Base-by-base conservation (phyloP, 2,329 filamentous ascomycete species). In the Calonectria montana region DNA sequence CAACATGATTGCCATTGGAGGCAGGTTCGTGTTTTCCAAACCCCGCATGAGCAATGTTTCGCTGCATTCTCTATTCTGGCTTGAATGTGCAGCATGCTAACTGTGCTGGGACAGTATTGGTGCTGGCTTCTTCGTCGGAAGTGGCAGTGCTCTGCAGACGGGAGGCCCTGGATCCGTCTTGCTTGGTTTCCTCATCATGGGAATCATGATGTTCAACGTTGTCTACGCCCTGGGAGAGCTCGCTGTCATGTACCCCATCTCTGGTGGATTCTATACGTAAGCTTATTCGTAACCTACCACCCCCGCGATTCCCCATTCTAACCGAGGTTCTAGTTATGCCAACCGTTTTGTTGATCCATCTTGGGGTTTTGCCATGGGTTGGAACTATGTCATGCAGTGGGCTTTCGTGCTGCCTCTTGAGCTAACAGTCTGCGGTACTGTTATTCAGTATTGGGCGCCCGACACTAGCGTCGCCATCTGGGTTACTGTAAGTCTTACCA, bases 41-140 rank as follows among this genome's bases (percentile, higher is more conserved):
- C 43, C 57, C 45, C 41, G 62, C 2, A 13, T 43, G 43, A 18
- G 18, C 23, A 21, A n/a, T 9, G 23, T 27, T 53, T 47, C 4
- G 39, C 39, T 18, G 25, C 31, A 21, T 37, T 31, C 10, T 29
- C 45, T 31, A 31, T 16, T n/a, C 8, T 15, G 15, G n/a, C 31
- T 21, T 15, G 31, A 16, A 25, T 6, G n/a, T 3, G 18, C 8
- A 39, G 18, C 8, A 39, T 41, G 41, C 70, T 72, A 27, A 72
- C 66, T 6, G 50, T 9, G 23, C 37, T 5, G 5, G 4, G 37
- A 71, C 31, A 71, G 69, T 27, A 91, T 91, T 55, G 89, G 89
- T 79, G 89, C 89, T 72, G 89, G 89, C 82, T 90, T 91, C 85
- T 91, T 91, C 81, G 89, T 91, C 73, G 89, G 89, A 77, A 89